phyloP scores from a whole-genome alignment of 2,329 filamentous ascomycete genomes.

The Tolypocladium guangdongense region DNA sequence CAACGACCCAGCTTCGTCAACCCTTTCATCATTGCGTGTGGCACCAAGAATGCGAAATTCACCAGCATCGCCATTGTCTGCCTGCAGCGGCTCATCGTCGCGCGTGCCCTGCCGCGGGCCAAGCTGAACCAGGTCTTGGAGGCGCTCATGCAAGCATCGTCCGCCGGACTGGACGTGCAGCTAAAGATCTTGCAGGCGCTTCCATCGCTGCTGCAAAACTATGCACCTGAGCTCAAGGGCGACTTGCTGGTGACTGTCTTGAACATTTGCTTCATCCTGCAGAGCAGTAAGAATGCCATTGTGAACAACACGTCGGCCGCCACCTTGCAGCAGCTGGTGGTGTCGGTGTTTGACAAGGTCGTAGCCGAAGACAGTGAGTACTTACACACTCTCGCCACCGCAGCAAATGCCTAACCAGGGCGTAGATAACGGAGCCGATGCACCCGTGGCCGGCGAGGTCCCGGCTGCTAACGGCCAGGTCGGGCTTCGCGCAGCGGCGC shows the following conservation, averaged over 20 bases:
- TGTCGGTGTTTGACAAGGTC: constrained; percentile 89
- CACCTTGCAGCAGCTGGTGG: constrained; percentile 89
- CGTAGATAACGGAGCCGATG: constrained; percentile 34
- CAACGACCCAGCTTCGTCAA: constrained; percentile 77
- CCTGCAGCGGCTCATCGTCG: constrained; percentile 77
- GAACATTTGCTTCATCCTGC: constrained; percentile 84
- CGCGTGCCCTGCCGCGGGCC: constrained; percentile 65
- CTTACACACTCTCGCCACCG: background rate
- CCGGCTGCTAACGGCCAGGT: constrained; percentile 54
- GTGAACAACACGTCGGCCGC: constrained; percentile 94
- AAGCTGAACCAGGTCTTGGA: constrained; percentile 80
- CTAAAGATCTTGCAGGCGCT: constrained; percentile 91
- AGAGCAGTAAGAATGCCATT: constrained; percentile 83
- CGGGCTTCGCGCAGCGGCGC: constrained; percentile 60
- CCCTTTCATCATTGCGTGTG: constrained; percentile 88
- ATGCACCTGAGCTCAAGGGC: constrained; percentile 68
- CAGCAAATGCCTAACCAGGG: background rate
- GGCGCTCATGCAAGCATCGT: constrained; percentile 76
- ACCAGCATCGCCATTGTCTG: constrained; percentile 80
- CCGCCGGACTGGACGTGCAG: constrained; percentile 75
- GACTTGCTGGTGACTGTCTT: constrained; percentile 72
- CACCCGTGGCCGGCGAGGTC: constrained; percentile 54
- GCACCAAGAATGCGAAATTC: constrained; percentile 82
- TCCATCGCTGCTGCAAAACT: constrained; percentile 83
- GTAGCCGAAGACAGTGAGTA: constrained; percentile 64